Evolutionary conservation across 208 protist species (phyloP), one percentile per base, ranked within the genome.

Genomic region (Porcisia hertigi): DNA sequence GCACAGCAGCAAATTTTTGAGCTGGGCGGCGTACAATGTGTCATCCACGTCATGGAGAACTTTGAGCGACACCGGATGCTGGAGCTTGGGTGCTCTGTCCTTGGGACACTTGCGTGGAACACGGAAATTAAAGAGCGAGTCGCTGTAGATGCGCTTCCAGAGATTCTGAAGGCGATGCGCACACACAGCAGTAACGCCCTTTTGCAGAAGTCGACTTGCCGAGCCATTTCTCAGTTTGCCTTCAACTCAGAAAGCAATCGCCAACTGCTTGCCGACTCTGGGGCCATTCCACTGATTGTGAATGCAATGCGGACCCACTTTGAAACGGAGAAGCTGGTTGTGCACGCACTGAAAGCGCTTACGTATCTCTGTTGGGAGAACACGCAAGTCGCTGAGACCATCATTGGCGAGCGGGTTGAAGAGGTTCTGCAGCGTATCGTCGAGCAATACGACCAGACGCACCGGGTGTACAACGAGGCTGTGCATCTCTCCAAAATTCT

Each of bases 361-460:
- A 98, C 94, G 47, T 98, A 98, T 84, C 79, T 98, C 6, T 98
- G 92, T 73, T 98, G 94, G 94, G 90, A 97, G 77, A 96, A 95
- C 80, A 86, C 84, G 20, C 87, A 91, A 73, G 92, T 97, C 36
- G 91, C 92, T 3, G 86, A 98, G 82, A 85, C 76, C 45, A 98
- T 98, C 78, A 94, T 97, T 71, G 84, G 79, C 58, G 88, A 91
- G 74, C 80, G 82, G 49, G 78, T 96, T 25, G 90, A 95, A 69
- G 90, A 91, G 52, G 91, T 94, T 30, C 81, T 98, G 73, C 84
- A 94, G 77, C 76, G 82, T 53, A 85, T 96, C 62, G 84, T 96
- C 53, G 76, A 88, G 69, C 77, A 85, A 57, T 96, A 96, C 83
- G 76, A 86, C 16, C 71, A 88, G 54, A 85, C 80, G 16, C 85